Percentiles rank a stretch among this genome's conserved stretches.
These are phyloP conservation scores for Kwoniella pini DNA, from an alignment of 768 basidiomycete species.

Conservation along the genomic window DNA sequence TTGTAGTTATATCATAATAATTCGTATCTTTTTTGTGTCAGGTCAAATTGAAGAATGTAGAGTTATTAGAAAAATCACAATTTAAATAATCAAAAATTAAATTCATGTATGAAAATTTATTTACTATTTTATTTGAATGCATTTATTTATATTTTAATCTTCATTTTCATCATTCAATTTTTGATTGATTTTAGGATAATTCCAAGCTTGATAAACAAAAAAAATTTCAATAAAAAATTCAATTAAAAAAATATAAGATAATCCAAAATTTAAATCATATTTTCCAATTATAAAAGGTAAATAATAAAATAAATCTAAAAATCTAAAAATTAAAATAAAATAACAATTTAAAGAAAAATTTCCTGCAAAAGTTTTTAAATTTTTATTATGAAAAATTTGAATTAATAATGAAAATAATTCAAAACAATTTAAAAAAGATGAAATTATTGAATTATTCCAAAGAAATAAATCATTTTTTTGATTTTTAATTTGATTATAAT, in stretches of 20 bases:
- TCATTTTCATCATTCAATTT: background rate
- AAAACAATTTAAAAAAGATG: background rate
- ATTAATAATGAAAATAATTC: background rate
- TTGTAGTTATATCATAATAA: too few relatives aligned
- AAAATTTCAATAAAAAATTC: background rate
- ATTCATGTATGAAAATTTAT: too few relatives aligned
- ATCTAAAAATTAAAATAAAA: slow-evolving; percentile 2
- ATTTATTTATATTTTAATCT: too few relatives aligned
- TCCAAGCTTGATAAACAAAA: slow-evolving; percentile 22
- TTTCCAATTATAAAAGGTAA: slow-evolving; percentile 15
- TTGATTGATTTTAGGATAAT: slow-evolving; percentile 18
- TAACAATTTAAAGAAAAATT: slow-evolving; percentile 14
- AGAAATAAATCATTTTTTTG: background rate
- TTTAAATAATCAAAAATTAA: too few relatives aligned
- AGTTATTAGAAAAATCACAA: too few relatives aligned
- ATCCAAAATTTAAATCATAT: slow-evolving; percentile 6
- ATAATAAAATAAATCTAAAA: slow-evolving; percentile 6
- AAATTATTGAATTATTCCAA: slow-evolving; percentile 2
- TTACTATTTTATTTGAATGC: too few relatives aligned
- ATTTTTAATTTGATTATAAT: background rate
- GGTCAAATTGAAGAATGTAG: too few relatives aligned
- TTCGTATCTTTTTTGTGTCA: too few relatives aligned
- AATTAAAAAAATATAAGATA: slow-evolving; percentile 4
- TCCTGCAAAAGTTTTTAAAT: slow-evolving; percentile 21
- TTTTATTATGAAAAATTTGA: slow-evolving; percentile 17